Base-by-base conservation (phyloP, 2,329 filamentous ascomycete genomes). In the Xenosphaeropsis pyriputrescens region DNA sequence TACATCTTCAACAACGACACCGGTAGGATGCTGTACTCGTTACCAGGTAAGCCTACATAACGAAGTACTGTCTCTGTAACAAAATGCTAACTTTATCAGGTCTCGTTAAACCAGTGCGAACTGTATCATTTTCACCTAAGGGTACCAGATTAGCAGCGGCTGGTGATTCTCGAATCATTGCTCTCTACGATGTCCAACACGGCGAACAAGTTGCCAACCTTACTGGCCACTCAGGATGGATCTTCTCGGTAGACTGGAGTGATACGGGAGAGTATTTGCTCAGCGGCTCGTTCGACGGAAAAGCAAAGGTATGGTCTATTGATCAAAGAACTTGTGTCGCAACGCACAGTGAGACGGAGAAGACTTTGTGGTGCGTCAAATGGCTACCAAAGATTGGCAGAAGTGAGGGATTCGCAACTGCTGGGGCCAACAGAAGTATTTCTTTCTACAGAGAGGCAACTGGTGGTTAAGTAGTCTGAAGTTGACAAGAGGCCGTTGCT, bases 1-100 rank as follows among this genome's bases (percentile, higher is more conserved):
- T 95, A 95, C 61, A 76, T 98, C 43, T 98, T 96, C 68, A 88
- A 86, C 64, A 96, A 94, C 51, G 79, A 86, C 48, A 85, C 82
- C 1, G 84, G 85, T 3, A 75, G 85, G 38, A 74, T 98, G 49
- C 67, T 84, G 11, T 89, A 94, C 58, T 91, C 85, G 6, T 65
- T 98, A 17, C 79, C 85, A 39, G 79, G 83, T 83, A 62, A 43
- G 67, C 51, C 3, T n/a, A 9, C 32, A 14, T 30, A 14, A 13
- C 18, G 7, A 16, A 18, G 29, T 38, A 5, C 31, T 19, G 13
- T 18, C n/a, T 15, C 19, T n/a, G 32, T n/a, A 39, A 18, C 33
- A 32, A 18, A 17, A 22, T 35, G 32, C 47, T 57, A 39, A 57
- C 29, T 29, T 17, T 31, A 5, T 9, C 30, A 83, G 86, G 88